Evolutionary conservation across 2,329 filamentous ascomycete species (phyloP).

Genomic region (Aspergillus pseudonomiae): DNA sequence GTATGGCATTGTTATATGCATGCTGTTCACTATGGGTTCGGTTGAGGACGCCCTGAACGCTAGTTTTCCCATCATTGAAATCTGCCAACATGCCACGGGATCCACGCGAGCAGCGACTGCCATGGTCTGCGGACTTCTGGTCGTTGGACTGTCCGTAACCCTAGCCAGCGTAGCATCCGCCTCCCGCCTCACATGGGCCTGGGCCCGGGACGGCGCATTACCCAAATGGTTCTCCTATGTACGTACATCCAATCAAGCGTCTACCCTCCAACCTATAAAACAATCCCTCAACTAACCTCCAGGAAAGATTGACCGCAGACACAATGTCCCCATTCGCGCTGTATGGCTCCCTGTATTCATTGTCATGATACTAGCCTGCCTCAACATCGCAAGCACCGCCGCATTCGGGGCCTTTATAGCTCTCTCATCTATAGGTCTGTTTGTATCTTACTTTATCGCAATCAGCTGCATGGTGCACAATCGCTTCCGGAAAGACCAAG

Average conservation of each 20-base stretch:
- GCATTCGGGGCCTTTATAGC: constrained; percentile 46
- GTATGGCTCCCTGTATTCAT: constrained; percentile 38
- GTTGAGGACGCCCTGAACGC: constrained; percentile 34
- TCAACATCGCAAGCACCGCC: constrained; percentile 44
- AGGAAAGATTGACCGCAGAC: constrained; percentile 33
- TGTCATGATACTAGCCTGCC: constrained; percentile 37
- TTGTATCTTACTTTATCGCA: constrained; percentile 45
- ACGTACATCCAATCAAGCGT: not conserved
- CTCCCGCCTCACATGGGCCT: constrained; percentile 54
- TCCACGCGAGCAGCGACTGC: constrained; percentile 46
- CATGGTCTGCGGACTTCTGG: constrained; percentile 33
- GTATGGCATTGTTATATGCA: constrained; percentile 45
- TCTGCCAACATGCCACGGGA: constrained; percentile 45
- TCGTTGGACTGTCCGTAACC: constrained; percentile 43
- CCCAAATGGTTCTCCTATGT: constrained; percentile 31
- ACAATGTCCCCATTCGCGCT: constrained; percentile 42
- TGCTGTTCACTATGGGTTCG: constrained; percentile 50
- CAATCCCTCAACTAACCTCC: not conserved
- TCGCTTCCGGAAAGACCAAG: constrained; percentile 28
- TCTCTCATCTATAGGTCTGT: constrained; percentile 42
- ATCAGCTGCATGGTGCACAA: constrained; percentile 39
- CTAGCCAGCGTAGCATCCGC: constrained; percentile 51
- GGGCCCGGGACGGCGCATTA: constrained; percentile 52
- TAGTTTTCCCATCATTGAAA: constrained; percentile 48
- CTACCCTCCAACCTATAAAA: not conserved